Conservation (phyloP, 2,329 filamentous ascomycete genomes). For the Fusarium hostae region DNA sequence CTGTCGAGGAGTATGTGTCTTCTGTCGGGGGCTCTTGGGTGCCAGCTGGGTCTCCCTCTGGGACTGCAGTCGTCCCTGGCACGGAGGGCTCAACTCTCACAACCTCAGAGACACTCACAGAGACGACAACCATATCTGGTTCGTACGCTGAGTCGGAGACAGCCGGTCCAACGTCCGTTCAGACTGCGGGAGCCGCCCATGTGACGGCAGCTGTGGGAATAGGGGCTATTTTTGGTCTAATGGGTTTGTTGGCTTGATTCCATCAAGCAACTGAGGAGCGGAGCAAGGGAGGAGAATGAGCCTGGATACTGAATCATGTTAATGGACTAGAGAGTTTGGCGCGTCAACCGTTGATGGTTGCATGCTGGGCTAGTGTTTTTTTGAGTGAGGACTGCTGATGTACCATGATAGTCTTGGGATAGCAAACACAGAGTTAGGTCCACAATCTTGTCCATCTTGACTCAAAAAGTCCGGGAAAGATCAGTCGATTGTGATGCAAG, state of each 20-base stretch:
- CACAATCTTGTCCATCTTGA: background rate
- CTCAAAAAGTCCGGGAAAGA: background rate
- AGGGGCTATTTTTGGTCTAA: conserved; percentile 39
- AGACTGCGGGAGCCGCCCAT: conserved; percentile 37
- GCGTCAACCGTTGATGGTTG: conserved; percentile 17
- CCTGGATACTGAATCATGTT: conserved; percentile 19
- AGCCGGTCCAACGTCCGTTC: conserved; percentile 26
- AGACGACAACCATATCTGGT: background rate
- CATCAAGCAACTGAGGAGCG: background rate
- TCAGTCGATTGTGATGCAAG: conserved; percentile 2
- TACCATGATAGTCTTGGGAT: conserved; percentile 7
- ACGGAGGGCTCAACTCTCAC: conserved; percentile 7
- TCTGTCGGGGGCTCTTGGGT: conserved; percentile 25
- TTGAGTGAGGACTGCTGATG: conserved; percentile 13
- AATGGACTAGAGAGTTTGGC: conserved; percentile 14
- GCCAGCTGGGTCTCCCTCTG: conserved; percentile 7
- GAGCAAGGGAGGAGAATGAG: background rate
- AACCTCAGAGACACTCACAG: conserved; percentile 2
- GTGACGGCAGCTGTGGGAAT: conserved; percentile 39
- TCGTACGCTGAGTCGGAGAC: conserved; percentile 19
- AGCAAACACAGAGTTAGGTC: conserved; percentile 27
- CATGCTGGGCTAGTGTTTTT: conserved; percentile 32
- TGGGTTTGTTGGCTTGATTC: conserved; percentile 39
- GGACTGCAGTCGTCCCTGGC: background rate
- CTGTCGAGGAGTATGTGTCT: conserved; percentile 23